Percentiles rank a stretch among this genome's conserved stretches.
Evolutionary conservation across 345 rosid genomes (phyloP).

Genomic region (Excoecaria agallocha): DNA sequence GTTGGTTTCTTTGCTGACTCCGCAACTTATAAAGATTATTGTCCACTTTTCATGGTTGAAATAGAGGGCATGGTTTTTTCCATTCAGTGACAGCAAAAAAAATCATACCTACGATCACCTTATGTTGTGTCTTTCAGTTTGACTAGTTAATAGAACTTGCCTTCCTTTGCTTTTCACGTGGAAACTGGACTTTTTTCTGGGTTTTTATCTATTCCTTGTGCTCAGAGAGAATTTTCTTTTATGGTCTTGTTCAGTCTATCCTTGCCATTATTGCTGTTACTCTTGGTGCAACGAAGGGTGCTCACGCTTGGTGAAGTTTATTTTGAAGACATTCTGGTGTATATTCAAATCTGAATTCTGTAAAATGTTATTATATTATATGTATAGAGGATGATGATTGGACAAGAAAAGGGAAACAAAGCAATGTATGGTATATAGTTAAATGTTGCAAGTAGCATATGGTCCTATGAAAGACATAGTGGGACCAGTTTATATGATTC

Average conservation of each 20-base stretch:
- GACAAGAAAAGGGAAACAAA: too few species aligned
- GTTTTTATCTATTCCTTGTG: background rate
- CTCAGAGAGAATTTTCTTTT: background rate
- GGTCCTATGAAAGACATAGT: too few species aligned
- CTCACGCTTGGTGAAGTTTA: conserved; percentile 44
- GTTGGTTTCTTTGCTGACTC: background rate
- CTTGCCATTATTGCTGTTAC: conserved; percentile 56
- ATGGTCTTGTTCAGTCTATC: conserved; percentile 40
- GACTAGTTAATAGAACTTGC: background rate
- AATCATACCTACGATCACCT: background rate
- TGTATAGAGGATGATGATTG: too few species aligned
- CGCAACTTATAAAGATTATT: background rate
- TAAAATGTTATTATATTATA: background rate
- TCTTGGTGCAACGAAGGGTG: conserved; percentile 54
- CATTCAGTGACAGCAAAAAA: background rate
- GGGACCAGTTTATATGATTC: too few species aligned
- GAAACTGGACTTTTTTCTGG: too few species aligned
- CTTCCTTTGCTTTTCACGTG: background rate
- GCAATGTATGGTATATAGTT: too few species aligned
- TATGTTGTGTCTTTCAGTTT: background rate
- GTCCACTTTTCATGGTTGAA: background rate
- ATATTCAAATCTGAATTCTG: conserved; percentile 5
- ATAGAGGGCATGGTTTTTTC: background rate
- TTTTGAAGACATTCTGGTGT: background rate
- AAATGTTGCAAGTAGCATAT: too few species aligned